These are phyloP conservation scores for Protea cynaroides DNA, from an alignment of 164 flowering plant species.

Conservation along the genomic window DNA sequence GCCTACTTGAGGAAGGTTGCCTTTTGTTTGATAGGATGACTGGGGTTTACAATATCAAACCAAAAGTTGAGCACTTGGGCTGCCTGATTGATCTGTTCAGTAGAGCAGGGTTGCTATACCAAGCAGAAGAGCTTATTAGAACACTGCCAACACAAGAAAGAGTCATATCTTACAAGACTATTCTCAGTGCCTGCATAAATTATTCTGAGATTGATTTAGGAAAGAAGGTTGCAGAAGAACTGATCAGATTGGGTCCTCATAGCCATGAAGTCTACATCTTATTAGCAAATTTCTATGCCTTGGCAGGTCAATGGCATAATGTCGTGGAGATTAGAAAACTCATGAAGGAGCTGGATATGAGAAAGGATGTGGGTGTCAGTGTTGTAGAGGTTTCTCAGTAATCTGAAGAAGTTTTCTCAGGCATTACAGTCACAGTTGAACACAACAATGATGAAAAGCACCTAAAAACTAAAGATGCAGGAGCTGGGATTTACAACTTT, in stretches of 20 bases:
- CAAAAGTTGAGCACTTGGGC: constrained; percentile 25
- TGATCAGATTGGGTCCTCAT: constrained; percentile 15
- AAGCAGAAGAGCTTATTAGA: constrained; percentile 22
- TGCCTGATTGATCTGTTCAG: constrained; percentile 25
- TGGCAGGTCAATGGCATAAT: constrained; percentile 23
- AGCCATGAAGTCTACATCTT: constrained; percentile 17
- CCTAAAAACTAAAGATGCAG: no score
- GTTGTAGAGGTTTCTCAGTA: not conserved
- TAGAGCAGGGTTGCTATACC: constrained; percentile 22
- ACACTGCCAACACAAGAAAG: constrained; percentile 14
- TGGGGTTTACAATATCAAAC: constrained; percentile 12
- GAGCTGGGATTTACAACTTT: no score
- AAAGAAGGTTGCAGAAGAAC: constrained; percentile 17
- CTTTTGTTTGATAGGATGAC: constrained; percentile 22
- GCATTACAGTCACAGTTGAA: no score
- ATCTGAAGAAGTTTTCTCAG: no score
- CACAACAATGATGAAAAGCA: no score
- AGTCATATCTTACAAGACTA: constrained; percentile 21
- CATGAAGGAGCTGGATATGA: constrained; percentile 14
- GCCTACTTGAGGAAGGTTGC: constrained; percentile 22
- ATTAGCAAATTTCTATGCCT: constrained; percentile 29
- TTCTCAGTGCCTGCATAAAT: constrained; percentile 29
- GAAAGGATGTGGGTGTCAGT: constrained; percentile 23
- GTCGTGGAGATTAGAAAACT: constrained; percentile 18
- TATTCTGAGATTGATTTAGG: constrained; percentile 20